A percentile compares a stretch with the other conserved stretches of the same genome.
These are phyloP conservation scores for Cladosporium sp. DNA, from an alignment of 2,329 filamentous ascomycete genomes.

Conservation along the genomic window DNA sequence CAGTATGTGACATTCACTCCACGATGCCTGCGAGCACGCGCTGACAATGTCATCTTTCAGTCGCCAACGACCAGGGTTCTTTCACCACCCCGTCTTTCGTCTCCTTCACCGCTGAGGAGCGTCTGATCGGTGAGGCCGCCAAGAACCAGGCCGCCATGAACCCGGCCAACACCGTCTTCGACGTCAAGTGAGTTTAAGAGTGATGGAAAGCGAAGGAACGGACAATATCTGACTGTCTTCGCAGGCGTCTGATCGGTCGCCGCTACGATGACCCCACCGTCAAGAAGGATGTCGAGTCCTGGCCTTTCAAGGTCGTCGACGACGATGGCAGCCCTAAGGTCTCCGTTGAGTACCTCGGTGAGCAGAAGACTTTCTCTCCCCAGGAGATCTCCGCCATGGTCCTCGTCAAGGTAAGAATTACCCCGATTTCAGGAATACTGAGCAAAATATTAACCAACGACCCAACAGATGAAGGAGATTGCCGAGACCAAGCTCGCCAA, in stretches of 20 bases:
- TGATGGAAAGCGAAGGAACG: conserved; percentile 1
- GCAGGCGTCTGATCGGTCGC: conserved; percentile 92
- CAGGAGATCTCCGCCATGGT: conserved; percentile 99
- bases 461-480: conserved; percentile 90
- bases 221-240: conserved; percentile 28
- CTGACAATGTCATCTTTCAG: conserved; percentile 18
- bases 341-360: conserved; percentile 90
- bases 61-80: conserved; percentile 99
- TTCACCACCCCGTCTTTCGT: conserved; percentile 99
- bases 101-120: conserved; percentile 97
- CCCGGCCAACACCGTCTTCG: conserved; percentile 96
- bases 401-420: conserved; percentile 73
- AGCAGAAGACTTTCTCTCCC: conserved; percentile 93
- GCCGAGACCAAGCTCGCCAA: conserved; percentile 97
- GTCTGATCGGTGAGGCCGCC: conserved; percentile 97
- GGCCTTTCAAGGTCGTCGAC: conserved; percentile 98
- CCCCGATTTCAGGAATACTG: background rate
- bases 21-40: conserved; percentile 3
- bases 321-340: conserved; percentile 84
- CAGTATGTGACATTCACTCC: conserved; percentile 53
- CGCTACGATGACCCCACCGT: conserved; percentile 92
- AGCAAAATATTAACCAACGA: conserved; percentile 17
- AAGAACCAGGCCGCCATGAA: conserved; percentile 99
- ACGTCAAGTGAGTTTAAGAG: conserved; percentile 65
- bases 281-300: conserved; percentile 98